phyloP scores from a whole-genome alignment of 148 eudicot genomes.

The Oxyria digyna region DNA sequence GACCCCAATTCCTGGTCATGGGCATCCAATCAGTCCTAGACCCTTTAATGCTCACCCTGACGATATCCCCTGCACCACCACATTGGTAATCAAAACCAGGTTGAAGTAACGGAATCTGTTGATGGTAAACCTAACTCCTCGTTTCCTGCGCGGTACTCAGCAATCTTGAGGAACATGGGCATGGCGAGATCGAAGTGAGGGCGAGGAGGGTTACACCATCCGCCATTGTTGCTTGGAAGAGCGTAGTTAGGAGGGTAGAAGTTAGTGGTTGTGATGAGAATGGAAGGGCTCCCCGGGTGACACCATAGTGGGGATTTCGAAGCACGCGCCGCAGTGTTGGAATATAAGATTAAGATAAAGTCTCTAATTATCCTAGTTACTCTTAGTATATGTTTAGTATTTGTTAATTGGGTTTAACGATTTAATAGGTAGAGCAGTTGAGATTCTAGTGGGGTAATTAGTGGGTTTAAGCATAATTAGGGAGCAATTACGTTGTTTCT shows the following conservation, averaged over 20 bases:
- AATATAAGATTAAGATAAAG: no score
- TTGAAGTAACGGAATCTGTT: slow-evolving; percentile 85
- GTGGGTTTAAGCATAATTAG: no score
- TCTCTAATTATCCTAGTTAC: no score
- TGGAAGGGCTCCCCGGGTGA: slow-evolving; percentile 79
- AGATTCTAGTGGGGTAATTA: no score
- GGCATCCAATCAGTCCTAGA: slow-evolving; percentile 59
- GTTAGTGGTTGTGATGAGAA: slow-evolving; percentile 67
- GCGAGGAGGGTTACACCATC: slow-evolving; percentile 95
- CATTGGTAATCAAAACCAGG: slow-evolving; percentile 59
- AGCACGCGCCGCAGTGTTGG: slow-evolving; percentile 91
- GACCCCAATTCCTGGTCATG: slow-evolving; percentile 89
- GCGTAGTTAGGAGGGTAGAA: slow-evolving; percentile 86
- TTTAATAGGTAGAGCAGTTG: no score
- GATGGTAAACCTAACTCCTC: slow-evolving; percentile 67
- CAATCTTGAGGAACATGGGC: slow-evolving; percentile 78
- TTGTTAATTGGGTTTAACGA: no score
- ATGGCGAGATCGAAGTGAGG: slow-evolving; percentile 83
- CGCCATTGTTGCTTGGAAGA: slow-evolving; percentile 64
- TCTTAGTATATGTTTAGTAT: no score
- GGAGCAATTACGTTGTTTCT: no score
- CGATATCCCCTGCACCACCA: slow-evolving; percentile 73
- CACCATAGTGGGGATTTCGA: slow-evolving; percentile 67
- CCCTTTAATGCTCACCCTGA: slow-evolving; percentile 48
- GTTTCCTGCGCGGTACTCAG: slow-evolving; percentile 79